A percentile compares a stretch with the other conserved stretches of the same genome.
Conservation (phyloP, 192 early-diverging fungal genomes). For the Mortierella antarctica region DNA sequence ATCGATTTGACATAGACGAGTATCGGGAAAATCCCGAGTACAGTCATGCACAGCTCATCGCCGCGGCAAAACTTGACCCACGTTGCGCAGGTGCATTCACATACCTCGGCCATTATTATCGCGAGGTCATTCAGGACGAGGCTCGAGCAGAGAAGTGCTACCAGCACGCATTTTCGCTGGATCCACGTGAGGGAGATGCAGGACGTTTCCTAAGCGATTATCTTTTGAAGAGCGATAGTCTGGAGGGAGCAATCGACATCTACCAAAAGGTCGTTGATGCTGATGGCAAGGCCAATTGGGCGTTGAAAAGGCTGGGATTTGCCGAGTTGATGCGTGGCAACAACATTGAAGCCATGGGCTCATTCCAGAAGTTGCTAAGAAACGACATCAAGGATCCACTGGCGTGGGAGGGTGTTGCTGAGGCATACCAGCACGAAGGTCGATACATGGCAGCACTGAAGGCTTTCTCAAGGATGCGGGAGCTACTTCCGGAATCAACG, state of each 20-base stretch:
- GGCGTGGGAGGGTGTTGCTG: slow-evolving; percentile 85
- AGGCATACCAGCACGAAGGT: slow-evolving; percentile 78
- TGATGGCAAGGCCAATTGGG: slow-evolving; percentile 72
- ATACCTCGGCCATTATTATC: slow-evolving; percentile 86
- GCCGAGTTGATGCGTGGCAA: slow-evolving; percentile 64
- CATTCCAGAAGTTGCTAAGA: slow-evolving; percentile 88
- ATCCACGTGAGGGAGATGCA: slow-evolving; percentile 74
- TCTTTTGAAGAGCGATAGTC: slow-evolving; percentile 61
- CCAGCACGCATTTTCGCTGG: slow-evolving; percentile 78
- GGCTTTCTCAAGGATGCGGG: slow-evolving; percentile 76
- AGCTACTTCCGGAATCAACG: slow-evolving; percentile 68
- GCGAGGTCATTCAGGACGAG: slow-evolving; percentile 69
- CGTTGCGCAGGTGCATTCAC: slow-evolving; percentile 73
- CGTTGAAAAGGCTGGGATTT: slow-evolving; percentile 84
- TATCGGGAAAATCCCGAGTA: slow-evolving; percentile 69
- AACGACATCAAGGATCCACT: slow-evolving; percentile 68
- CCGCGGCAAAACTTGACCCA: slow-evolving; percentile 77
- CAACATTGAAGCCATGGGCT: slow-evolving; percentile 66
- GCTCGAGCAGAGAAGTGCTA: slow-evolving; percentile 85
- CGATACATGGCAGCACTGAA: slow-evolving; percentile 80
- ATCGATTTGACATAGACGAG: slow-evolving; percentile 37
- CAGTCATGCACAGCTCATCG: slow-evolving; percentile 75
- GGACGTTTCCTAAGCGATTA: slow-evolving; percentile 72
- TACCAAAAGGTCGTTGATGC: slow-evolving; percentile 56
- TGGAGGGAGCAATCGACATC: slow-evolving; percentile 60